These are phyloP conservation scores for Neonectria magnoliae DNA, from an alignment of 2,329 filamentous ascomycete species.

Conservation along the genomic window DNA sequence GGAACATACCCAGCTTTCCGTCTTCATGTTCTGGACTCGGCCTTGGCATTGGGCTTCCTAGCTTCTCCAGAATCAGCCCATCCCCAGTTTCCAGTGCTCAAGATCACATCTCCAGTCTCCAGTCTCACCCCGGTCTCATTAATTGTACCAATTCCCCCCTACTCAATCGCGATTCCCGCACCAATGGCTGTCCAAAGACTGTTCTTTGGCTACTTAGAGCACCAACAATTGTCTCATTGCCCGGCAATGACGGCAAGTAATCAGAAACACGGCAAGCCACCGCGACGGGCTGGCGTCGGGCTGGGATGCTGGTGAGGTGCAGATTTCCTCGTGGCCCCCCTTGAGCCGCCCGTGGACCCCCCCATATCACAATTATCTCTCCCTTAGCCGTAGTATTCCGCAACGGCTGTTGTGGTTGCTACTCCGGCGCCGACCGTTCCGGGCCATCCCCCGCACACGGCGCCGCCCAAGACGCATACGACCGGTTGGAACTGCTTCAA, in stretches of 20 bases:
- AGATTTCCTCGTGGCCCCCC: conserved; percentile 27
- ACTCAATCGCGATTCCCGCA: neutral
- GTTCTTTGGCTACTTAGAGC: neutral
- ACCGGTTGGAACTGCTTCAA: conserved; percentile 18
- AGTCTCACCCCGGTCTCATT: neutral
- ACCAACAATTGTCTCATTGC: neutral
- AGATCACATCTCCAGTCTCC: neutral
- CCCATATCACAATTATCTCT: conserved; percentile 18
- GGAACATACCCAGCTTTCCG: neutral
- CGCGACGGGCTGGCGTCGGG: neutral
- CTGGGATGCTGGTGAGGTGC: conserved; percentile 23
- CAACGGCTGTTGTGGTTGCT: conserved; percentile 24
- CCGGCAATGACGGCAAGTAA: conserved; percentile 26
- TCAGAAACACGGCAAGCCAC: conserved; percentile 15
- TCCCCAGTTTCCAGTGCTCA: neutral
- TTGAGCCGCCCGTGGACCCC: conserved; percentile 13
- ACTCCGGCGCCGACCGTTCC: conserved; percentile 30
- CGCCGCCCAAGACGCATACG: conserved; percentile 25
- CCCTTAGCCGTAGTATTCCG: conserved; percentile 30
- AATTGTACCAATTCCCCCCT: neutral
- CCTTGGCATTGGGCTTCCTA: neutral
- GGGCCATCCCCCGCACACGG: conserved; percentile 27
- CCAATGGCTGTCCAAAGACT: neutral
- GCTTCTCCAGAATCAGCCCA: neutral
- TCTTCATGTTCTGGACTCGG: neutral